Percentiles rank a stretch among this genome's conserved stretches.
phyloP scores from a whole-genome alignment of 495 filamentous ascomycete genomes.

The Tuber magnatum region DNA sequence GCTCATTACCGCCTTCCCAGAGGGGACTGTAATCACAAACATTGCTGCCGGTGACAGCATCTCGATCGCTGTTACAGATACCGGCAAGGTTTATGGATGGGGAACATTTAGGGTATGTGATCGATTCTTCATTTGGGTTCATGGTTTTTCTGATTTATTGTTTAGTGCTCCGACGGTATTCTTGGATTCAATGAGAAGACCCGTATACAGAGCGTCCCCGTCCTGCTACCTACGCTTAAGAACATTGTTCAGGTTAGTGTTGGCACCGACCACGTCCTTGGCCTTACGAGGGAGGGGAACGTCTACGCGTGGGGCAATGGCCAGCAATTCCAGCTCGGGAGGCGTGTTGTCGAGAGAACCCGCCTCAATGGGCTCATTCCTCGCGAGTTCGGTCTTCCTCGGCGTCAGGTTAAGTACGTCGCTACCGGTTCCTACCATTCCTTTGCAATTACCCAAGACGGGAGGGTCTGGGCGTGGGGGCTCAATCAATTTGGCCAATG shows the following conservation, averaged over 20 bases:
- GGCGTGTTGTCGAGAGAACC: slow-evolving; percentile 58
- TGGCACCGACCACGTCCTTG: slow-evolving; percentile 66
- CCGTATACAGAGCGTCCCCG: slow-evolving; percentile 45
- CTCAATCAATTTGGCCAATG: slow-evolving; percentile 80
- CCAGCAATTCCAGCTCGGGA: slow-evolving; percentile 69
- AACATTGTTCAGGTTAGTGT: slow-evolving; percentile 56
- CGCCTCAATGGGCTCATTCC: slow-evolving; percentile 57
- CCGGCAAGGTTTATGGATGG: slow-evolving; percentile 63
- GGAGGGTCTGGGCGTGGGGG: slow-evolving; percentile 74
- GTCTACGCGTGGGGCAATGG: slow-evolving; percentile 67
- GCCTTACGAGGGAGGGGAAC: slow-evolving; percentile 58
- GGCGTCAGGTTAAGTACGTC: slow-evolving; percentile 52
- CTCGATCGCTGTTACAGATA: slow-evolving; percentile 57
- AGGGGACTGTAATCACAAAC: slow-evolving; percentile 52
- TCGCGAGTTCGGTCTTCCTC: slow-evolving; percentile 59
- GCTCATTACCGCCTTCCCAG: slow-evolving; percentile 47
- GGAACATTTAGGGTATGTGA: slow-evolving; percentile 59
- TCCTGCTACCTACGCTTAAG: slow-evolving; percentile 51
- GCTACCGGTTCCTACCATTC: slow-evolving; percentile 62
- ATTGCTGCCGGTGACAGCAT: slow-evolving; percentile 58
- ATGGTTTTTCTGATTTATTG: slow-evolving; percentile 8
- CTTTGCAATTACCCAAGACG: slow-evolving; percentile 67
- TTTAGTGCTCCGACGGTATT: slow-evolving; percentile 58
- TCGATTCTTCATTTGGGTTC: slow-evolving; percentile 10
- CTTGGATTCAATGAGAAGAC: slow-evolving; percentile 55